These are phyloP conservation scores for Zopfia rhizophila DNA, from an alignment of 2,329 filamentous ascomycete species.

Conservation along the genomic window DNA sequence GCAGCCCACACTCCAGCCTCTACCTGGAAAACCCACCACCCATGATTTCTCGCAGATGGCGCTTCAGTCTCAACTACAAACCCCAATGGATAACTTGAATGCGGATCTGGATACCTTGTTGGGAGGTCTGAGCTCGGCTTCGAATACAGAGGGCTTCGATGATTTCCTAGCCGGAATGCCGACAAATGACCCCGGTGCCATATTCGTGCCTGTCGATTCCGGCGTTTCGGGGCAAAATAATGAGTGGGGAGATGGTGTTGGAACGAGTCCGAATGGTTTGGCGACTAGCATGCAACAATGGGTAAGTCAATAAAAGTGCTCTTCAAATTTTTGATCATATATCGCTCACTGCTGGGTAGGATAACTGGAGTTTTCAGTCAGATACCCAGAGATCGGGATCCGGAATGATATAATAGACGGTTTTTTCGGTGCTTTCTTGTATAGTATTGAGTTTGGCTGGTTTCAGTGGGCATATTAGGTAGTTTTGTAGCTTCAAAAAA, in stretches of 20 bases:
- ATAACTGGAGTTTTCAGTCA: constrained; percentile 22
- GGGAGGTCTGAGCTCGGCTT: constrained; percentile 29
- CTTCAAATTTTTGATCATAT: constrained; percentile 1
- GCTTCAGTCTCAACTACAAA: constrained; percentile 33
- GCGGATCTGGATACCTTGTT: constrained; percentile 47
- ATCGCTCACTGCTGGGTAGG: constrained; percentile 9
- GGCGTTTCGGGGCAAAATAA: constrained; percentile 10
- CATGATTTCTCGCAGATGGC: constrained; percentile 22
- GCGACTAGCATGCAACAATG: constrained; percentile 36
- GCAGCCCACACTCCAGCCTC: constrained; percentile 38
- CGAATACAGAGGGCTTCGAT: constrained; percentile 35
- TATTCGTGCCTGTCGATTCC: constrained; percentile 48
- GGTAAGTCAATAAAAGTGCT: constrained; percentile 31
- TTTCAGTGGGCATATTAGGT: too few relatives aligned
- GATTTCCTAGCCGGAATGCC: constrained; percentile 35
- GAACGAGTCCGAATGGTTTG: constrained; percentile 36
- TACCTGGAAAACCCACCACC: constrained; percentile 20
- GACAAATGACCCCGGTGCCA: constrained; percentile 40
- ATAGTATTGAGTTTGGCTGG: too few relatives aligned
- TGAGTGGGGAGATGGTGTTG: constrained; percentile 35
- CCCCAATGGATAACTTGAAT: constrained; percentile 41
- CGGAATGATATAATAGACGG: not conserved
- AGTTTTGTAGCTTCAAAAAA: too few relatives aligned
- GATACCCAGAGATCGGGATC: constrained; percentile 1
- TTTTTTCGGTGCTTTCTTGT: too few relatives aligned